Percentiles rank a stretch among this genome's conserved stretches.
Evolutionary conservation across 2,329 filamentous ascomycete species (phyloP).

Genomic region (Cordyceps javanica): DNA sequence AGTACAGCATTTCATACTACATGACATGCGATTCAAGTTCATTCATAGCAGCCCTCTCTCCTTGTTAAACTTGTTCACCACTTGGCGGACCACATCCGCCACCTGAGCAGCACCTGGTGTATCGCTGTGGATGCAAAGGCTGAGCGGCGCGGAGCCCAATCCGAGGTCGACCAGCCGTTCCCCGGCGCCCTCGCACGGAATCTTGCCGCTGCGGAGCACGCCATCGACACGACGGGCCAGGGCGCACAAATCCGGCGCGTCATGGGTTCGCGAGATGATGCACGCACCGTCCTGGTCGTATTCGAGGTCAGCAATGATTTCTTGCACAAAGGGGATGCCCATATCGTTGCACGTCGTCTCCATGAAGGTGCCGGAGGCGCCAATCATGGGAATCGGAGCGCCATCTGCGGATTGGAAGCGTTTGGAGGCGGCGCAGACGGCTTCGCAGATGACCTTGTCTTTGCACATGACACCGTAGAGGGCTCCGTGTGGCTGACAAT

Average conservation of each 20-base stretch:
- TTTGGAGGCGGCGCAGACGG: neutral
- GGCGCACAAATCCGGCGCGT: neutral
- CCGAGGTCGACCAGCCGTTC: neutral
- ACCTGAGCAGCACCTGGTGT: neutral
- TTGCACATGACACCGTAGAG: constrained; percentile 7
- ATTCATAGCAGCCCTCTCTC: neutral
- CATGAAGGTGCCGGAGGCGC: constrained; percentile 3
- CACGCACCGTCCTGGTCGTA: neutral
- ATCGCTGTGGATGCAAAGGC: constrained; percentile 4
- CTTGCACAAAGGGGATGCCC: constrained; percentile 6
- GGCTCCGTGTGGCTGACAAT: neutral
- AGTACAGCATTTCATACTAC: neutral
- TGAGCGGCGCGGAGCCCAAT: neutral
- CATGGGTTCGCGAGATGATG: constrained; percentile 6
- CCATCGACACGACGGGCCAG: neutral
- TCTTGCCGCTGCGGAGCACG: neutral
- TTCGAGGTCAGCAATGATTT: constrained; percentile 6
- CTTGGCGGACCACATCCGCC: neutral
- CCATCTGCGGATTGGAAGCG: neutral
- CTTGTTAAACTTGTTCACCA: neutral
- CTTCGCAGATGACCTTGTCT: neutral
- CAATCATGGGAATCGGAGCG: constrained; percentile 5
- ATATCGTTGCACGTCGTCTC: neutral
- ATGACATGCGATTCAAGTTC: neutral
- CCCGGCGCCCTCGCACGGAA: neutral